Conservation (phyloP, 2,329 filamentous ascomycete genomes). For the Aurifilum marmelostoma region DNA sequence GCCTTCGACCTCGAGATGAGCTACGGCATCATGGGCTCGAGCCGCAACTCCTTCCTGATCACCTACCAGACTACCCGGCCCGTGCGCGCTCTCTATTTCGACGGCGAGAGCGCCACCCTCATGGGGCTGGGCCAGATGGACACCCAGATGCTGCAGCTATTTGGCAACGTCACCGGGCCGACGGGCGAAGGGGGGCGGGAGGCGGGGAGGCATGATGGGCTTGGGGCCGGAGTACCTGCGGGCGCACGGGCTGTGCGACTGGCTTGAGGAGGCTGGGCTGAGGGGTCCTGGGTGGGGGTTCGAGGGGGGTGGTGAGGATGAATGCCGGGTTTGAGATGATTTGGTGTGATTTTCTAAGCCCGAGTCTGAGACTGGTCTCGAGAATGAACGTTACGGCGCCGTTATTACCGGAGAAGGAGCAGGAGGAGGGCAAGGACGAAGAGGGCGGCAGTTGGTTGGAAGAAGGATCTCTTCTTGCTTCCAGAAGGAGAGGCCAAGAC, state of each 20-base stretch:
- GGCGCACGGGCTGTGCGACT: conserved; percentile 50
- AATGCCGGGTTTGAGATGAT: conserved; percentile 56
- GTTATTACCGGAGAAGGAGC: conserved; percentile 34
- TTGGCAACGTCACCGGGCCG: conserved; percentile 48
- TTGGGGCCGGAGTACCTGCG: conserved; percentile 51
- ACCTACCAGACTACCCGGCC: conserved; percentile 51
- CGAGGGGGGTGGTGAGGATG: conserved; percentile 55
- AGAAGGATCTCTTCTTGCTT: background rate
- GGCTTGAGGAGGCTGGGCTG: conserved; percentile 45
- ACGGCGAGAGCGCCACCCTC: conserved; percentile 53
- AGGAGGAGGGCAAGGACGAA: conserved; percentile 17
- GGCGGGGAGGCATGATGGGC: conserved; percentile 36
- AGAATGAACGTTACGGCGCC: conserved; percentile 52
- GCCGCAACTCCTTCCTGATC: conserved; percentile 48
- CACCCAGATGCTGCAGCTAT: conserved; percentile 54
- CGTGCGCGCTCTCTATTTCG: conserved; percentile 51
- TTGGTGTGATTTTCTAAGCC: conserved; percentile 54
- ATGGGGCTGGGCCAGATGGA: conserved; percentile 50
- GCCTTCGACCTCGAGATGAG: conserved; percentile 57
- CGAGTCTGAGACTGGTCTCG: conserved; percentile 46
- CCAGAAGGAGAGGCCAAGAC: conserved; percentile 8
- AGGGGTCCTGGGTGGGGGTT: conserved; percentile 50
- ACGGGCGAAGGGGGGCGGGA: conserved; percentile 23
- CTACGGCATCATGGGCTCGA: conserved; percentile 55
- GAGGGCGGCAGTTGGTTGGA: conserved; percentile 8